These are phyloP conservation scores for Pseudonitzschia delicatissima DNA, from an alignment of 108 stramenopile species.

Conservation along the genomic window DNA sequence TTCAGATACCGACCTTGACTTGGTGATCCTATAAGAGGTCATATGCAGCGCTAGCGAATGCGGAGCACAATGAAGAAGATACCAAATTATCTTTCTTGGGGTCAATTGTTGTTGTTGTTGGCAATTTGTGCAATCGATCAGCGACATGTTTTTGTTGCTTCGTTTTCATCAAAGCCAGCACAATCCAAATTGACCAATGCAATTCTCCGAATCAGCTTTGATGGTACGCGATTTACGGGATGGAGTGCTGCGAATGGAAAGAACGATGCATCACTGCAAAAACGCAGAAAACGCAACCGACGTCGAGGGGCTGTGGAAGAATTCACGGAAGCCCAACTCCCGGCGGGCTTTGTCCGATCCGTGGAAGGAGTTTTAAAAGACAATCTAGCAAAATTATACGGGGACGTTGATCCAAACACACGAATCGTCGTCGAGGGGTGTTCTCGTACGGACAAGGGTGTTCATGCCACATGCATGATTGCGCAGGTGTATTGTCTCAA, in stretches of 20 bases:
- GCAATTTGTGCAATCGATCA: too few relatives aligned
- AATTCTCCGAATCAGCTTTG: conserved; percentile 65
- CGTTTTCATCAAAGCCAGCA: too few relatives aligned
- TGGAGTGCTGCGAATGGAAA: conserved; percentile 60
- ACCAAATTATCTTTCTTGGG: too few relatives aligned
- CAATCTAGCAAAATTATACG: conserved; percentile 75
- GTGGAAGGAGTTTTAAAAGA: conserved; percentile 32
- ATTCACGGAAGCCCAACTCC: background rate
- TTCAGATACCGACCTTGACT: too few relatives aligned
- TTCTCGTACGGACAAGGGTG: conserved; percentile 81
- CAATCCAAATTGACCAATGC: conserved; percentile 53
- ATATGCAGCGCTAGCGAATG: too few relatives aligned
- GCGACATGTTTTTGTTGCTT: too few relatives aligned
- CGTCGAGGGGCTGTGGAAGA: background rate
- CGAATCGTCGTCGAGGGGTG: conserved; percentile 71
- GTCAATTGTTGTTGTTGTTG: too few relatives aligned
- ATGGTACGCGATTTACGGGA: conserved; percentile 71
- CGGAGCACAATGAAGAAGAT: too few relatives aligned
- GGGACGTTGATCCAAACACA: conserved; percentile 57
- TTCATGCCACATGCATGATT: conserved; percentile 67
- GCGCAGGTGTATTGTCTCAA: conserved; percentile 68
- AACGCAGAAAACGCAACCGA: background rate
- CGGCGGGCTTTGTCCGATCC: conserved; percentile 35
- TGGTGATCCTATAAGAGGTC: too few relatives aligned
- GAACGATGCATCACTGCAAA: background rate